Evolutionary conservation across 257 asterid genomes (phyloP).

Genomic region (Gentiana macrophylla): DNA sequence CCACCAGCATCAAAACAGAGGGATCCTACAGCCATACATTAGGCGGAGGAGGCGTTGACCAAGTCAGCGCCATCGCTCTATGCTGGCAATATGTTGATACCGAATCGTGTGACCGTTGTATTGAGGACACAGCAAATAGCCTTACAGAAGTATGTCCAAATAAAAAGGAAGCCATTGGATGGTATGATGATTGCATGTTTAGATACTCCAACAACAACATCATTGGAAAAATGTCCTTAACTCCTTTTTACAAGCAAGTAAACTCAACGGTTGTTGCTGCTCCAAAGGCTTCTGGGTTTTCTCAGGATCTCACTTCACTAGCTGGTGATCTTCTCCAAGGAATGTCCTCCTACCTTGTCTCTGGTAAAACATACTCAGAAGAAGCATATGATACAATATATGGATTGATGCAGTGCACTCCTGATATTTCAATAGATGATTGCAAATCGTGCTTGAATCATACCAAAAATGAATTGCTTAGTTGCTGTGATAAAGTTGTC

Average conservation of each 20-base stretch:
- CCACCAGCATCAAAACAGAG: conserved; percentile 8
- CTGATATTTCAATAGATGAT: conserved; percentile 12
- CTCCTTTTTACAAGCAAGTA: fast-evolving
- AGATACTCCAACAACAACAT: no score
- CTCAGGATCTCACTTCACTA: not conserved
- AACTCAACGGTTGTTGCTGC: no score
- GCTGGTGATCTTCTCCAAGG: not conserved
- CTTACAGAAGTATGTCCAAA: conserved; percentile 13
- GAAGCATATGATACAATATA: not conserved
- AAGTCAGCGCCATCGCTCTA: conserved; percentile 14
- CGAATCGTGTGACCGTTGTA: conserved; percentile 17
- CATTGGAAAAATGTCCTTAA: no score
- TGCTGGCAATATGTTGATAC: conserved; percentile 26
- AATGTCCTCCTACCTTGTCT: conserved; percentile 5
- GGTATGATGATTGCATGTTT: conserved; percentile 14
- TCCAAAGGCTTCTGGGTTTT: not conserved
- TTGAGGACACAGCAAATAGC: not conserved
- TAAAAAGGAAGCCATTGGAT: conserved; percentile 11
- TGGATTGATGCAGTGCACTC: conserved; percentile 21
- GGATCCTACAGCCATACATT: conserved; percentile 22
- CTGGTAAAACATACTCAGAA: conserved; percentile 12
- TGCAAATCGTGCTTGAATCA: conserved; percentile 14
- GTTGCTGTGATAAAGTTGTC: not conserved
- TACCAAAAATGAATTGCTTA: not conserved
- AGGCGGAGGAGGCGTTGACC: conserved; percentile 10